Conservation (phyloP, 805 yeast species). For the Torulaspora microellipsoides region DNA sequence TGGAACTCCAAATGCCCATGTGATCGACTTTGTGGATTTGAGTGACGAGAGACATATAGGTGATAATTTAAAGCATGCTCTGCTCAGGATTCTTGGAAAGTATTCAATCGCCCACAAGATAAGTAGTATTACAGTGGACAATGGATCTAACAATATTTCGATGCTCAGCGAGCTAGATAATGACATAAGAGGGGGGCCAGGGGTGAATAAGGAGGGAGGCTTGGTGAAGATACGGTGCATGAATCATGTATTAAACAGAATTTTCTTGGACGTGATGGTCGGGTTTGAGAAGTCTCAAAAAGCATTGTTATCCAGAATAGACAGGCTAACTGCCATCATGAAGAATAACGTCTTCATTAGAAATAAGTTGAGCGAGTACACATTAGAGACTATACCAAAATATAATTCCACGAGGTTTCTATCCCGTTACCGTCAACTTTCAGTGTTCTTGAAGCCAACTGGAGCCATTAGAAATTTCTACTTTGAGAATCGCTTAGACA, state of each 20-base stretch:
- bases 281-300: constrained; percentile 8
- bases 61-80: constrained; percentile 3
- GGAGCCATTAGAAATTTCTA: constrained; percentile 3
- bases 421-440: constrained; percentile 12
- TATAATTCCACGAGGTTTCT: constrained; percentile 7
- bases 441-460: constrained; percentile 7
- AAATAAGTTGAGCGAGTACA: constrained; percentile 6
- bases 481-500: constrained; percentile 8
- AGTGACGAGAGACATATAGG: constrained; percentile 10
- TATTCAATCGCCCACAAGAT: constrained; percentile 11
- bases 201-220: constrained; percentile 6
- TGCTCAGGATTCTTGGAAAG: constrained; percentile 4
- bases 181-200: constrained; percentile 7
- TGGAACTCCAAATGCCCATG: constrained; percentile 10
- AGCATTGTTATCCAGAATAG: constrained; percentile 11
- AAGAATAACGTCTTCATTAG: constrained; percentile 9
- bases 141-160: constrained; percentile 8
- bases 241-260: constrained; percentile 9
- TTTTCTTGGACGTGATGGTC: constrained; percentile 7
- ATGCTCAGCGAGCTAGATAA: constrained; percentile 10
- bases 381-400: constrained; percentile 8
- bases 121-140: constrained; percentile 8
- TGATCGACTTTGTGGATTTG: constrained; percentile 11
- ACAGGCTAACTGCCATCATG: constrained; percentile 7
- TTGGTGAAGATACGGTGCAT: constrained; percentile 8